Evolutionary conservation across 2,329 filamentous ascomycete species (phyloP), one percentile per base, ranked within the genome.

Genomic region (Cladosporium cucumerinum): DNA sequence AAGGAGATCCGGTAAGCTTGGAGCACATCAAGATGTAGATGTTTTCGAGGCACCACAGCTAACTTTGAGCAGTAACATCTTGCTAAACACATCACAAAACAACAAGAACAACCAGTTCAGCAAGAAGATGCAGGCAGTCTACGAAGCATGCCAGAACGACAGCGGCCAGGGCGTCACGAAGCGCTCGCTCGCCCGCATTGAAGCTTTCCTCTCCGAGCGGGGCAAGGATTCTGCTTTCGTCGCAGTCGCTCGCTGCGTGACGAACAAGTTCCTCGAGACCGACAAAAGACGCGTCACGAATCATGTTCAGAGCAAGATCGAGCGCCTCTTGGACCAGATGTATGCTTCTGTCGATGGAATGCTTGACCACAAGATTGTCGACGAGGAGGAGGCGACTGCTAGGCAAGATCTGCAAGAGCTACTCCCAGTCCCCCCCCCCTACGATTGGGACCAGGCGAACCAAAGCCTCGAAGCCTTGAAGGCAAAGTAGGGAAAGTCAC

Each of bases 141-240:
- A 73, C 66, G 60, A 69, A 6, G 48, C 28, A 3, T 70, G 69
- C 68, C 65, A 61, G 7, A 34, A 54, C 1, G 69, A 69, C 26
- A 57, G 26, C 8, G 61, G 64, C 21, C 30, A 8, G 4, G 61
- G 63, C 34, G 57, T 61, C 30, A 63, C 23, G 3, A 21, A 51
- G 11, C 65, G 65, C 36, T 63, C 34, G 5, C 2, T 68, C 12
- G 46, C n/a, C n/a, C 25, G 36, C 30, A 39, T 67, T 34, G 5
- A 43, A 10, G 23, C n/a, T 6, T 30, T 64, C 7, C 62, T 67
- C 28, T 32, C 30, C 2, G 30, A 32, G 10, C 30, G 11, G 11
- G 30, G 36, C 32, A 14, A 30, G 16, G 7, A 36, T 23, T 2
- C 30, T 16, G 25, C 16, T 55, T 34, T 57, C 52, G n/a, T 8